phyloP scores from a whole-genome alignment of 352 stramenopile species.

The Phytophthora syringae region DNA sequence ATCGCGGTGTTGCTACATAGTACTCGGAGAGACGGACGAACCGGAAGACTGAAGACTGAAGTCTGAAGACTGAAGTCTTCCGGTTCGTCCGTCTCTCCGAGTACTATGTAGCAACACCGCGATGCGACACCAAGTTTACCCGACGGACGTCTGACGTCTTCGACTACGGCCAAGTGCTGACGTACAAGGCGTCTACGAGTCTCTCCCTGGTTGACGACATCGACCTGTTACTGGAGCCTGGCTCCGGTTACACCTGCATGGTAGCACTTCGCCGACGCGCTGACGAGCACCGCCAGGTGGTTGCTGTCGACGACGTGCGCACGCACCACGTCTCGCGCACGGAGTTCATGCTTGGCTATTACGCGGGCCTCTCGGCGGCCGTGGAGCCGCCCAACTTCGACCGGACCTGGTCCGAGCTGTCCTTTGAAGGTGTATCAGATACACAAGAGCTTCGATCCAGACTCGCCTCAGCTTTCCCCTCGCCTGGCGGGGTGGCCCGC shows the following conservation, averaged over 20 bases:
- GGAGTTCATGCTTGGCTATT: background rate
- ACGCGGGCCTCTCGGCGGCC: background rate
- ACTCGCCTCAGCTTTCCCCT: background rate
- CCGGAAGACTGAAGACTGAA: no score
- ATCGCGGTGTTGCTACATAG: no score
- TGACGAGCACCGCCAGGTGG: background rate
- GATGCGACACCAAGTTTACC: no score
- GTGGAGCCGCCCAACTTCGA: background rate
- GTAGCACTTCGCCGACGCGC: background rate
- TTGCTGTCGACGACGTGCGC: background rate
- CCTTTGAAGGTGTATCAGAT: background rate
- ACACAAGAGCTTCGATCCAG: background rate
- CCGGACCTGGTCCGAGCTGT: background rate
- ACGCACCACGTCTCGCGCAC: background rate
- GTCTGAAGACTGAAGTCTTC: no score
- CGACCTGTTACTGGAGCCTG: background rate
- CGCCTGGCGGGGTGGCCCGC: no score
- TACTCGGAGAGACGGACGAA: no score
- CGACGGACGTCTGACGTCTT: slow-evolving; percentile 3
- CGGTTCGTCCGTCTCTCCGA: no score
- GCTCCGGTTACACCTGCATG: background rate
- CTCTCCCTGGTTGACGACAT: background rate
- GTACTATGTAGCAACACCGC: no score
- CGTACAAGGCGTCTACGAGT: background rate
- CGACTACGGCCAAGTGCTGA: background rate